phyloP scores from a whole-genome alignment of 2,329 filamentous ascomycete species.

The Aspergillus piperis region DNA sequence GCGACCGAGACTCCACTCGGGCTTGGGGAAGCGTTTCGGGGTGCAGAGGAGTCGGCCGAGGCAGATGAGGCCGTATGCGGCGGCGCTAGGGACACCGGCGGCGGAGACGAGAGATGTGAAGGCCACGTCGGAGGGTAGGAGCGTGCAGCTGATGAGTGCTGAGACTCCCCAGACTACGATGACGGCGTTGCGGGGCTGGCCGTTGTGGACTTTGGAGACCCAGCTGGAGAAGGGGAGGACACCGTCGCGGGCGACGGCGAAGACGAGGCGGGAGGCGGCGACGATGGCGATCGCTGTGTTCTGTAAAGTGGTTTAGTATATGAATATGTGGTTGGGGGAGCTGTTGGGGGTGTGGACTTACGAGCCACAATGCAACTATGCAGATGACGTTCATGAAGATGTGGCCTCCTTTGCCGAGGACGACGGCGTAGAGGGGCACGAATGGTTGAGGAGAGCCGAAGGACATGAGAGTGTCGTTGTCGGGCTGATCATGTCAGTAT shows the following conservation, averaged over 20 bases:
- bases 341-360: constrained; percentile 29
- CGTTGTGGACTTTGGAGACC: constrained; percentile 57
- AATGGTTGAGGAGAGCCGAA: constrained; percentile 61
- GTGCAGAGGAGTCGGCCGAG: constrained; percentile 52
- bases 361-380: constrained; percentile 54
- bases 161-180: constrained; percentile 59
- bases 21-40: constrained; percentile 50
- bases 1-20: constrained; percentile 49
- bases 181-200: constrained; percentile 62
- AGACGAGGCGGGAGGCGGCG: constrained; percentile 62
- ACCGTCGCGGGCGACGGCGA: constrained; percentile 63
- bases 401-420: constrained; percentile 58
- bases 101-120: constrained; percentile 58
- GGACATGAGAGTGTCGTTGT: constrained; percentile 54
- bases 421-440: constrained; percentile 59
- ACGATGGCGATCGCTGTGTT: constrained; percentile 63
- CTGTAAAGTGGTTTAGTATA: constrained; percentile 24
- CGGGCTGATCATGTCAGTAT: constrained; percentile 37
- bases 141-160: constrained; percentile 59
- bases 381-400: constrained; percentile 64
- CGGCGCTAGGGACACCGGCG: constrained; percentile 55
- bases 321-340: neutral
- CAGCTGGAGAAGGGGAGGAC: constrained; percentile 61
- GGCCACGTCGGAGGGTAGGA: constrained; percentile 57
- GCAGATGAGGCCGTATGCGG: constrained; percentile 56